Evolutionary conservation across 495 filamentous ascomycete species (phyloP).

Genomic region (Podospora didyma): DNA sequence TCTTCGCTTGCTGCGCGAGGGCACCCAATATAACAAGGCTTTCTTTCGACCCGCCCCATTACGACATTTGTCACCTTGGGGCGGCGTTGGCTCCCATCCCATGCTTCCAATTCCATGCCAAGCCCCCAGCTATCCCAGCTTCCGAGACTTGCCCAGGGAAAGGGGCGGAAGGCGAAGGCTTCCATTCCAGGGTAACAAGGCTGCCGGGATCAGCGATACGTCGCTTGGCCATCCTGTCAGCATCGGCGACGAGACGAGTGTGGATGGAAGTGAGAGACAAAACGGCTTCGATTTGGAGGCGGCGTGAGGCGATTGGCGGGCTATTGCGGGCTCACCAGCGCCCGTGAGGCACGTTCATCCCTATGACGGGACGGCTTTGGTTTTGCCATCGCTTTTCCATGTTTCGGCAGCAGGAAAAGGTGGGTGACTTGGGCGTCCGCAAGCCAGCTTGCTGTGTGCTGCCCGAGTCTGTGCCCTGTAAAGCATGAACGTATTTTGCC

Average conservation of each 20-base stretch:
- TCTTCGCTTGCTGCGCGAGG: neutral
- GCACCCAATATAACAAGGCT: neutral
- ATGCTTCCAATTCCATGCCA: neutral
- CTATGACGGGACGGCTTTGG: neutral
- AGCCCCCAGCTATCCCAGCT: neutral
- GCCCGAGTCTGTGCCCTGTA: neutral
- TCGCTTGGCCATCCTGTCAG: neutral
- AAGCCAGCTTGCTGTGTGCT: neutral
- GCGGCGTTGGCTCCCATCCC: conserved; percentile 1
- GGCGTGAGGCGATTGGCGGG: neutral
- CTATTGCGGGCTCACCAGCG: neutral
- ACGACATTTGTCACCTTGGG: neutral
- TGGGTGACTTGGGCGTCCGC: neutral
- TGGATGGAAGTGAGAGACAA: neutral
- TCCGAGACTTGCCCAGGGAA: neutral
- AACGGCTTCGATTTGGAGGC: neutral
- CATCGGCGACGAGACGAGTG: neutral
- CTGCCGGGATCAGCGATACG: neutral
- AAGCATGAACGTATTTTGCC: neutral
- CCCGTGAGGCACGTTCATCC: neutral
- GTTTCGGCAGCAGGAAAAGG: neutral
- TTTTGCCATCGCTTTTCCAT: neutral
- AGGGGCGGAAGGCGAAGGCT: neutral
- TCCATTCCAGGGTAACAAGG: neutral
- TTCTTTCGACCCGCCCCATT: conserved; percentile 1